These are phyloP conservation scores for Amphichorda felina DNA, from an alignment of 2,329 filamentous ascomycete genomes.

Conservation along the genomic window DNA sequence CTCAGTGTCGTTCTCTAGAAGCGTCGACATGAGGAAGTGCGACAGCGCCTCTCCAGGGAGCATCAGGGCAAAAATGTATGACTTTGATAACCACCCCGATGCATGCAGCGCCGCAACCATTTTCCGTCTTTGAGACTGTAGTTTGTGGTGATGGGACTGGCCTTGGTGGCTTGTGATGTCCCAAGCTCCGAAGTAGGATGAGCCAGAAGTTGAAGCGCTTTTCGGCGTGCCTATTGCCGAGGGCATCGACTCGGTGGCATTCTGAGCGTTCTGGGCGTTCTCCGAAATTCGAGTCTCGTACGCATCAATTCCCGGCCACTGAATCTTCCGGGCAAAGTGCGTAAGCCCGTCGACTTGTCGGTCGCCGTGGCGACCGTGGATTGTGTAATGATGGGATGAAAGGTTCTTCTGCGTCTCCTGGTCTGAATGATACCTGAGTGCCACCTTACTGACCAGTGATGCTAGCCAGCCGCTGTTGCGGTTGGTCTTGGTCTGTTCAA, in stretches of 20 bases:
- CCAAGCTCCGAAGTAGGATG: slow-evolving; percentile 35
- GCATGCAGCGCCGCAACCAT: slow-evolving; percentile 45
- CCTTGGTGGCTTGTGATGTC: slow-evolving; percentile 18
- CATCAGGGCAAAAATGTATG: slow-evolving; percentile 53
- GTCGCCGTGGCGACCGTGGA: slow-evolving; percentile 41
- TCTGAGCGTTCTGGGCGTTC: slow-evolving; percentile 30
- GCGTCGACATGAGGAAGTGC: slow-evolving; percentile 53
- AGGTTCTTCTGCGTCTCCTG: slow-evolving; percentile 10
- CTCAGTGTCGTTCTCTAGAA: slow-evolving; percentile 51
- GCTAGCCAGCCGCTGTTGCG: slow-evolving; percentile 37
- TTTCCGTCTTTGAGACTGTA: slow-evolving; percentile 34
- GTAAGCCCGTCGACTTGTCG: slow-evolving; percentile 50
- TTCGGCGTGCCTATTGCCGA: slow-evolving; percentile 17
- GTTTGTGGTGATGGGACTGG: slow-evolving; percentile 9
- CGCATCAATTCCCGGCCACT: slow-evolving; percentile 49
- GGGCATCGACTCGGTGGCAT: slow-evolving; percentile 13
- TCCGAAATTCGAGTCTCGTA: slow-evolving; percentile 35
- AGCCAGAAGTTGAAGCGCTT: slow-evolving; percentile 17
- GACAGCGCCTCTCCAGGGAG: slow-evolving; percentile 51
- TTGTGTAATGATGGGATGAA: slow-evolving; percentile 29
- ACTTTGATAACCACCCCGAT: slow-evolving; percentile 56
- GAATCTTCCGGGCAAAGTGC: slow-evolving; percentile 50
- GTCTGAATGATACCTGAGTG: slow-evolving; percentile 26
- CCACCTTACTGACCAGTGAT: slow-evolving; percentile 42
- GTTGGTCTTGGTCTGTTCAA: slow-evolving; percentile 7